These are phyloP conservation scores for Sporothrix protearum DNA, from an alignment of 2,329 filamentous ascomycete genomes.

Conservation along the genomic window DNA sequence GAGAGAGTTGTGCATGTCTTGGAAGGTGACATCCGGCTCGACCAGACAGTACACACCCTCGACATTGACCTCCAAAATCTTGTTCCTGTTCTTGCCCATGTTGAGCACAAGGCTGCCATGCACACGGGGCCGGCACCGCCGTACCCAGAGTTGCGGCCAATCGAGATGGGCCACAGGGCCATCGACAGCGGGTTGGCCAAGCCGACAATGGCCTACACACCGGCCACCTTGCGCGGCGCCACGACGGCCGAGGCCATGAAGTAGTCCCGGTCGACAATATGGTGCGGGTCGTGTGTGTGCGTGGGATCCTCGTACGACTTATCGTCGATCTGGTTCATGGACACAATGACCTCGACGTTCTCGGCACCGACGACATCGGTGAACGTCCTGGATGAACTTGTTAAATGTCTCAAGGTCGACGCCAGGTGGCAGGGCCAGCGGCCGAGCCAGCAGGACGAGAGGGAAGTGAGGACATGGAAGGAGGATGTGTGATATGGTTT, in stretches of 20 bases:
- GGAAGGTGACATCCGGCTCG: conserved; percentile 55
- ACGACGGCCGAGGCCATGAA: conserved; percentile 43
- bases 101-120: conserved; percentile 49
- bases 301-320: conserved; percentile 35
- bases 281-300: conserved; percentile 44
- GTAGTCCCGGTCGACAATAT: conserved; percentile 42
- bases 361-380: conserved; percentile 21
- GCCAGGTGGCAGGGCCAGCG: not conserved
- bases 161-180: conserved; percentile 48
- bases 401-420: not conserved
- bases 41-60: conserved; percentile 49
- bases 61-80: conserved; percentile 49
- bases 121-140: conserved; percentile 51
- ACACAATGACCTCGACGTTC: conserved; percentile 37
- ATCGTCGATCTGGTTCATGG: conserved; percentile 33
- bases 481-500: not conserved
- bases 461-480: not conserved
- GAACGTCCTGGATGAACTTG: conserved; percentile 2
- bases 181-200: conserved; percentile 38
- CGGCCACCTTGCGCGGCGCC: conserved; percentile 43
- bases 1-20: conserved; percentile 42
- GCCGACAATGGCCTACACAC: conserved; percentile 46
- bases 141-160: conserved; percentile 46
- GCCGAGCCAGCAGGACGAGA: not conserved
- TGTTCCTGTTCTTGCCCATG: conserved; percentile 51